Base-by-base conservation (phyloP, 2,329 filamentous ascomycete genomes). In the Alternaria brassicicola region DNA sequence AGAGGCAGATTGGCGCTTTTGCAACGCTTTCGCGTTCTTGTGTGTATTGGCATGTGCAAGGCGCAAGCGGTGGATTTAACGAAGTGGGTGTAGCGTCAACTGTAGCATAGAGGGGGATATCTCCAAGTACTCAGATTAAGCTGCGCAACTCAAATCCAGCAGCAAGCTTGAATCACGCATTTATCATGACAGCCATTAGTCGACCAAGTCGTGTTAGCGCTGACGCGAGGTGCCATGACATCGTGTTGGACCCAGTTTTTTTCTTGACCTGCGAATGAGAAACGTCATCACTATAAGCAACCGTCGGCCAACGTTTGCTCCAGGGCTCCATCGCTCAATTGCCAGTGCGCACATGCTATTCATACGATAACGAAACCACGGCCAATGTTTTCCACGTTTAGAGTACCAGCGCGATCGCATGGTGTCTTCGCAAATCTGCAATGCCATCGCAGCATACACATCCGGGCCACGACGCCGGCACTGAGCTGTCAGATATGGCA, bases 191-290 rank as follows among this genome's bases (percentile, higher is more conserved):
- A 43, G 31, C 35, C 38, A 58, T 47, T 41, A 33, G 28, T 45
- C 17, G 30, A 47, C 53, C 55, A 23, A 42, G 49, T 48, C 23
- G 12, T 49, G 53, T 39, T 70, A 70, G 68, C 63, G 60, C 43
- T 31, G 43, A 63, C 63, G 61, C 64, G 65, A 63, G 47, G 61
- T 65, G 59, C 66, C 61, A 72, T 72, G 71, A 73, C 69, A 69
- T 68, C 67, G 70, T 59, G 71, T 55, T 53, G 51, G 57, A 39
- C 39, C 36, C 30, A 57, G 35, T 41, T 51, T 61, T 47, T 52
- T 53, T 42, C 43, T 55, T 41, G 26, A 26, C 41, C 36, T 56
- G 55, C 64, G 57, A 62, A 66, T 67, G 45, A 36, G 36, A 61
- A 49, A 65, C 65, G 65, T 65, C 62, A 56, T 55, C 52, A 57